Percentiles rank a stretch among this genome's conserved stretches.
phyloP scores from a whole-genome alignment of 1,284 basidiomycete species.

The Leccinum cinnamomeum region DNA sequence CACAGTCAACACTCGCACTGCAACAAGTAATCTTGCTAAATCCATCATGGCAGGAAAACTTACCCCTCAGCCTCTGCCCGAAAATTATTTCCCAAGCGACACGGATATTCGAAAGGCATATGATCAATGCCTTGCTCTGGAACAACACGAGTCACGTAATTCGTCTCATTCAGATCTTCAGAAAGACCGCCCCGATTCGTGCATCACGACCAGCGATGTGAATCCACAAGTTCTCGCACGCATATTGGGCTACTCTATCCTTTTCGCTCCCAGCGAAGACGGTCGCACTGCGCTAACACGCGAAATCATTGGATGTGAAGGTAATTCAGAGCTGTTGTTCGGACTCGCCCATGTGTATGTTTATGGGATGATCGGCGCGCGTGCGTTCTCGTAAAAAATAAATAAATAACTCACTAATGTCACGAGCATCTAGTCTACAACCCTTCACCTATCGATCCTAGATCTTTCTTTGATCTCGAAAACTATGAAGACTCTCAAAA shows the following conservation, averaged over 20 bases:
- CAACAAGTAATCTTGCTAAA: no score
- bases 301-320: not conserved
- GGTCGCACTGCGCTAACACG: not conserved
- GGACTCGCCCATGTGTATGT: not conserved
- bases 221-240: not conserved
- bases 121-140: not conserved
- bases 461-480: not conserved
- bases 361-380: not conserved
- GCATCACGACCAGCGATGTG: not conserved
- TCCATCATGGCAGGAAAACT: not conserved
- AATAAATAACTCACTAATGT: not conserved
- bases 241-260: not conserved
- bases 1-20: no score
- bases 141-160: not conserved
- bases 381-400: not conserved
- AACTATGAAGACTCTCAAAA: not conserved
- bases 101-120: not conserved
- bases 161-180: not conserved
- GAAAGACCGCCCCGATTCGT: not conserved
- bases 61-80: not conserved
- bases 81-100: not conserved
- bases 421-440: not conserved
- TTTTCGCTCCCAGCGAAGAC: not conserved
- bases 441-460: not conserved
- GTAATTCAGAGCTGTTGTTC: not conserved